Base-by-base conservation (phyloP, 495 filamentous ascomycete genomes). In the Penicillium ochrochloron region DNA sequence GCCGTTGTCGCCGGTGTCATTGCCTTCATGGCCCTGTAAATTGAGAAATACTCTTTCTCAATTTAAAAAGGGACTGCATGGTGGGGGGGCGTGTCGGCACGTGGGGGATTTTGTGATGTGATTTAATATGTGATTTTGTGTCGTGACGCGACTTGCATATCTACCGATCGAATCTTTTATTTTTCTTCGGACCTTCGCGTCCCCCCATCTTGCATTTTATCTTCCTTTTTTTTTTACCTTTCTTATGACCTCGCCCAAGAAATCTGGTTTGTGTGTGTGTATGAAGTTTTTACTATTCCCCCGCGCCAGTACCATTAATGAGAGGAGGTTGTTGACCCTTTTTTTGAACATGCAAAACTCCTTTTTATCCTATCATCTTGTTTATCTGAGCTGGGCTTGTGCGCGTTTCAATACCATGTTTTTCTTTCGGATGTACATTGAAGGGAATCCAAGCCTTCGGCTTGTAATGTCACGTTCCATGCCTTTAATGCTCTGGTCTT, bases 1-100 rank as follows among this genome's bases (percentile, higher is more conserved):
- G 81, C 79, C 52, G 72, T 82, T 55, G 76, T 78, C 29, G 77
- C 77, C 31, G 84, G 74, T 74, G 60, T 78, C 39, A 64, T 73
- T 58, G 79, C 78, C 59, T 70, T 78, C 62, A 68, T 83, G 55
- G 77, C 78, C 57, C 73, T 83, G 64, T 82, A 82, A 78, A 57
- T 56, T 29, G 37, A 44, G 19, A 33, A 27, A 27, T 27, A 25
- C 10, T 11, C 0, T 8, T 5, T 23, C 31, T 56, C 53, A 19
- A 44, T 58, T 27, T 53, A 8, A 41, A 39, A 39, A 31, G 50
- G 19, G 8, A 21, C 50, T 23, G 50, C 48, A 33, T 9, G 60
- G 35, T 3, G 37, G 50, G 25, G 25, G 34, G 39, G 31, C 41
- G 41, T 19, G 57, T 27, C 19, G 17, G 9, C 51, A 54, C 51